Conservation (phyloP, 352 stramenopile species). For the Globisporangium cylindrosporum region DNA sequence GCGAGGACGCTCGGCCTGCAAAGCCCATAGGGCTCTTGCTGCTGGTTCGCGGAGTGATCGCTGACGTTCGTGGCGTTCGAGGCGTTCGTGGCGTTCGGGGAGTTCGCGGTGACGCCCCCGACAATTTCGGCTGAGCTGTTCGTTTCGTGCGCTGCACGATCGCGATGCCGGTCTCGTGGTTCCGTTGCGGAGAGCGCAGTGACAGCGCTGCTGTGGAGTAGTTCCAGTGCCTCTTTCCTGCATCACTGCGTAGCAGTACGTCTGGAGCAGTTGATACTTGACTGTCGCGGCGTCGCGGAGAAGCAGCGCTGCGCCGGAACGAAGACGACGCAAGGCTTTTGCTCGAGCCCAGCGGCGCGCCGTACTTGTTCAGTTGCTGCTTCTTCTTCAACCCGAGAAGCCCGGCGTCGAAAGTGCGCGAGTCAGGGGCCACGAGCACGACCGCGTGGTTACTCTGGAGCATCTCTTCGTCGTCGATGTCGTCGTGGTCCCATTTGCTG, state of each 20-base stretch:
- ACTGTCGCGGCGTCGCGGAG: constrained; percentile 12
- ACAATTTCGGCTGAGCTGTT: constrained; percentile 6
- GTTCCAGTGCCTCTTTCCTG: constrained; percentile 37
- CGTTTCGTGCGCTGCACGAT: constrained; percentile 17
- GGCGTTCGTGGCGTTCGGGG: constrained; percentile 1
- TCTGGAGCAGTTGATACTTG: constrained; percentile 28
- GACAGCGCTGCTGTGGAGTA: constrained; percentile 44
- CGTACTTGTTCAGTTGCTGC: constrained; percentile 16
- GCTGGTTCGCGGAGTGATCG: constrained; percentile 10
- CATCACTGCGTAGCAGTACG: constrained; percentile 45
- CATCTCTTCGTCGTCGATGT: constrained; percentile 37
- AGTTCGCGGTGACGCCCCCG: constrained; percentile 4
- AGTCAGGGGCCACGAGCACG: constrained; percentile 21
- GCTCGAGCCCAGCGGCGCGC: constrained; percentile 16
- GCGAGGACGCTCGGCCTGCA: neutral
- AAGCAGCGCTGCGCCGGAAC: constrained; percentile 6
- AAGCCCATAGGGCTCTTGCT: neutral
- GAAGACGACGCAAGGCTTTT: constrained; percentile 10
- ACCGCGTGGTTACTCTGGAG: constrained; percentile 25
- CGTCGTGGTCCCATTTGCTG: constrained; percentile 36
- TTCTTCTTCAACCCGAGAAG: constrained; percentile 8
- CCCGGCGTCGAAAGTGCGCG: constrained; percentile 21
- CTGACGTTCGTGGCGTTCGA: neutral
- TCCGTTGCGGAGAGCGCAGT: constrained; percentile 32
- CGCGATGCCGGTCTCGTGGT: constrained; percentile 13